Base-by-base conservation (phyloP, 352 stramenopile genomes). In the Globisporangium cystogenes region DNA sequence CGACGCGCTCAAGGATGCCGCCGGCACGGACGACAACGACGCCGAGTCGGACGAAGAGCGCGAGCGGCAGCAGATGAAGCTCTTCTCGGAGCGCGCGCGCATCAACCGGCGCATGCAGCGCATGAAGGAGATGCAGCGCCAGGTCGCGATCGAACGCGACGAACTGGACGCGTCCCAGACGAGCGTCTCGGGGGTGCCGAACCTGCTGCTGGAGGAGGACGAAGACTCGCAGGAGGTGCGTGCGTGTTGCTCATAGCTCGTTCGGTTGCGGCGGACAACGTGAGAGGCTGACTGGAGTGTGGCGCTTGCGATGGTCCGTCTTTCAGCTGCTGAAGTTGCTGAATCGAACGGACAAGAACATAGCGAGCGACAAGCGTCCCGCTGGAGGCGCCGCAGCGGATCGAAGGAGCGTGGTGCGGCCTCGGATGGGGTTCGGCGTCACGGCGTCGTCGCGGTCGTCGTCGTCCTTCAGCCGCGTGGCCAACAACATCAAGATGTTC, bases 61-160 rank as follows among this genome's bases (percentile, higher is more conserved):
- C 15, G 83, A 93, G 57, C 70, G 70, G 3, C 81, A 88, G 41
- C 81, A 93, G 57, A 93, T 93, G 75, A 93, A 93, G 46, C 63
- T 89, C 15, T 93, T 93, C 48, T 90, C 78, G 0, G 83, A 90
- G 53, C 72, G 77, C 18, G 83, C 83, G 15, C 75, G 81, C 23
- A 82, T 93, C 53, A 93, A 93, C 47, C 80, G 83, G 27, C 80
- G 83, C 23, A 91, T 93, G 78, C 76, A 89, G 54, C 83, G 83
- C 53, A 90, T 91, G 83, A 88, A 87, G 45, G 75, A 91, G 40
- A 42, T 90, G 59, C 76, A 93, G 59, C 74, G 75, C 3, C 70
- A 87, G 43, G 63, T 86, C 5, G 67, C 74, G 15, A 35, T 76
- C 29, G 72, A 87, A 42, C 67, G 68, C 11, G 53, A 67, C 7